Evolutionary conservation across 2,329 filamentous ascomycete genomes (phyloP), one percentile per base, ranked within the genome.

Genomic region (Colletotrichum paranaense): DNA sequence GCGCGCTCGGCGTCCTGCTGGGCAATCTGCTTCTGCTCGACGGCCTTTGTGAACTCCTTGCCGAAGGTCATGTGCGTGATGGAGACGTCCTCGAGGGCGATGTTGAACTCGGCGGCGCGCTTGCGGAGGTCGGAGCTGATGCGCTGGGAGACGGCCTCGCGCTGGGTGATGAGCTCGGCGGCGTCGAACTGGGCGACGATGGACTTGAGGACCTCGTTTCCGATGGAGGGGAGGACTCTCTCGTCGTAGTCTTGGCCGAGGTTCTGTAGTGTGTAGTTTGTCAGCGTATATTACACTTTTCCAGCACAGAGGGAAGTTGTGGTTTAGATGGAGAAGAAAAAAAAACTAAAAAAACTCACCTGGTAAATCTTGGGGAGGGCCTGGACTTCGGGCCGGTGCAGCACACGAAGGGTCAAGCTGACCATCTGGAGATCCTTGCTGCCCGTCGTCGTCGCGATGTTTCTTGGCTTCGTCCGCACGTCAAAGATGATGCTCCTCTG

Each of bases 11-110:
- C 97, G 82, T 99, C 97, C 86, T 99, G 97, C 87, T 99, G 97
- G 68, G 97, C 97, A 84, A 99, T 99, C 89, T 99, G 97, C 92
- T 99, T 99, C 91, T 99, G 97, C 88, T 99, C 97, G 80, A 99
- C 97, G 76, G 97, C 97, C 85, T 94, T 94, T 74, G 97, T 99
- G 89, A 99, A 99, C 86, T 99, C 97, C 85, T 96, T 96, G 78
- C 97, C 97, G 83, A 99, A 99, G 66, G 97, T 99, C 97, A 99
- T 99, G 90, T 99, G 97, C 75, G 97, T 99, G 85, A 99, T 99
- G 81, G 95, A 97, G 74, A 99, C 97, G 81, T 99, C 97, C 86
- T 99, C 97, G 67, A 99, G 94, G 32, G 95, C 95, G 81, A 99
- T 99, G 89, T 99, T 98, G 92, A 99, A 99, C 85, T 99, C 97